These are phyloP conservation scores for Penicillium paneum DNA, from an alignment of 2,329 filamentous ascomycete genomes.

Conservation along the genomic window DNA sequence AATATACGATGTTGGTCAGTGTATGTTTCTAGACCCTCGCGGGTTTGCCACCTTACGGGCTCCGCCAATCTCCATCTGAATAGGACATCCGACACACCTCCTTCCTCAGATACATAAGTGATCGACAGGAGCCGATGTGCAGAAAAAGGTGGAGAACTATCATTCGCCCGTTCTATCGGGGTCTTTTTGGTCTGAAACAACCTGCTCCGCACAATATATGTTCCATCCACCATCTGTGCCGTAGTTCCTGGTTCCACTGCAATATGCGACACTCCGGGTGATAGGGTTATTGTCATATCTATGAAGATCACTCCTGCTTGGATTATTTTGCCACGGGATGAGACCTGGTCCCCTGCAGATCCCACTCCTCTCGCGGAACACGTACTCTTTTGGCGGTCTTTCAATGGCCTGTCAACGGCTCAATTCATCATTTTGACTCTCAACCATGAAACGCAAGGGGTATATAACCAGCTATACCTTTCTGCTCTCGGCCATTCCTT, in stretches of 20 bases:
- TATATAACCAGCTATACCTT: constrained; percentile 15
- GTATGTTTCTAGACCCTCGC: background rate
- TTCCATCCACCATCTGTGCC: background rate
- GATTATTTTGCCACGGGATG: background rate
- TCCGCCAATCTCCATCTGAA: background rate
- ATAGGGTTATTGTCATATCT: background rate
- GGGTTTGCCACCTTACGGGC: background rate
- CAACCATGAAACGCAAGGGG: background rate
- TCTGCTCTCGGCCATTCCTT: constrained; percentile 5
- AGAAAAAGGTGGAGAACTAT: background rate
- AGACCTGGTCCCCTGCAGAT: constrained; percentile 3
- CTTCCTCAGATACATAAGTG: background rate
- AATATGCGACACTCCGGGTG: background rate
- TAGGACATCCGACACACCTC: background rate
- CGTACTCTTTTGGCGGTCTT: background rate
- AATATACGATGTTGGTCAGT: background rate
- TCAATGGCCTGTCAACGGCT: background rate
- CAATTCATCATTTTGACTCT: background rate
- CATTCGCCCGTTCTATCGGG: background rate
- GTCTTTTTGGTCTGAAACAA: constrained; percentile 1
- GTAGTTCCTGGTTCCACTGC: background rate
- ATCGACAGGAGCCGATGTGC: constrained; percentile 4
- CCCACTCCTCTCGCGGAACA: background rate
- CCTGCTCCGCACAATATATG: background rate
- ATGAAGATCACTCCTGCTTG: background rate